Conservation (phyloP, 2,329 filamentous ascomycete genomes). For the Colletotrichum truncatum region DNA sequence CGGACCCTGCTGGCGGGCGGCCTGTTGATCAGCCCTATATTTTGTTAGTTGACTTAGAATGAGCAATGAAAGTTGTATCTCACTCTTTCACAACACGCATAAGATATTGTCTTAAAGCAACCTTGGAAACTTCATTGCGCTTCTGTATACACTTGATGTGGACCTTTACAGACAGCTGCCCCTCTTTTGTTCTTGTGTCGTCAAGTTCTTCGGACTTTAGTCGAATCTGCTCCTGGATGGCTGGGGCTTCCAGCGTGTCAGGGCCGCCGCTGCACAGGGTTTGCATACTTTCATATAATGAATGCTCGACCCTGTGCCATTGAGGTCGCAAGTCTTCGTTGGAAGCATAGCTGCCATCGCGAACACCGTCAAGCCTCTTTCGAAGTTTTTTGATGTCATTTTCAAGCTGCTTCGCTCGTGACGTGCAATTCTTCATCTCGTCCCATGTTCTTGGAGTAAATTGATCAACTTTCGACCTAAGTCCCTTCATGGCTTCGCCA, state of each 20-base stretch:
- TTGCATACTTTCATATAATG: too few species aligned
- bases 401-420: not conserved
- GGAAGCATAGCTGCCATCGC: too few species aligned
- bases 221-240: too few species aligned
- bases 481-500: slow-evolving; percentile 38
- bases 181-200: not conserved
- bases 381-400: not conserved
- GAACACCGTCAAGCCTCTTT: too few species aligned
- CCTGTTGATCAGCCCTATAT: not conserved
- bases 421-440: not conserved
- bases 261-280: too few species aligned
- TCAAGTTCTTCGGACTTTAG: not conserved
- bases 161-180: not conserved
- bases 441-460: not conserved
- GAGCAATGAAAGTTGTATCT: slow-evolving; percentile 29
- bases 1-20: not conserved
- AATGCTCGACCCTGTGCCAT: too few species aligned
- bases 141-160: slow-evolving; percentile 55
- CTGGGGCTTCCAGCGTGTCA: too few species aligned
- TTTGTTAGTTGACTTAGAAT: not conserved
- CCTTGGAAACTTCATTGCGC: slow-evolving; percentile 63
- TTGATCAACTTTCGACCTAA: not conserved
- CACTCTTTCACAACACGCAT: slow-evolving; percentile 54
- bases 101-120: slow-evolving; percentile 30
- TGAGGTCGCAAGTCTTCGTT: too few species aligned